Evolutionary conservation across 169 alveolate genomes (phyloP), one percentile per base, ranked within the genome.

Genomic region (Theileria equi): DNA sequence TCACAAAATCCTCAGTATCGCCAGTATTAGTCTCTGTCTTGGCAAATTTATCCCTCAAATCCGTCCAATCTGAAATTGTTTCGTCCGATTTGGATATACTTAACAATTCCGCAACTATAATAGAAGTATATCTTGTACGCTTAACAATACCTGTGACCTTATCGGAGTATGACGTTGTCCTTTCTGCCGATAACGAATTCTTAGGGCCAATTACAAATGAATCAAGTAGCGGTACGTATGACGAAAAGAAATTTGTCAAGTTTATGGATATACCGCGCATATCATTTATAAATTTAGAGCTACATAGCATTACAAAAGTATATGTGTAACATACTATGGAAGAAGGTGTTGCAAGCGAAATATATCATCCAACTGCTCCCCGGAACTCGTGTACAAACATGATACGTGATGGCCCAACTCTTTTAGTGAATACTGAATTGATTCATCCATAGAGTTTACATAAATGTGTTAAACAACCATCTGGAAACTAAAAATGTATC

Each of bases 261-360:
- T 77, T 77, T 23, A 77, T 58, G 50, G 68, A 67, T 16, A 77
- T 48, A 2, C 86, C 81, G 21, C 86, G 81, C 68, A 77, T 38
- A 68, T 77, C 86, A 77, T 77, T 77, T 5, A 77, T 64, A 29
- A 77, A 77, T 60, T 68, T 77, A 11, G 86, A 77, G 53, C 84
- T 74, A 50, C 28, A 50, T 54, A 7, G 41, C 1, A 43, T 7
- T 2, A 1, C 5, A 10, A 3, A 7, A n/a, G 0, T n/a, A n/a
- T n/a, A 35, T 17, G 17, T 13, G 17, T 1, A 19, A 17, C 64
- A n/a, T 74, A 74, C 84, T 77, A 77, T 31, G 86, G 81, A 17
- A 77, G 52, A 21, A 67, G 60, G 57, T 65, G 69, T 23, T 67
- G 57, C 13, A 77, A 68, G 25, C 86, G 48, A 66, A 77, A 77